Base-by-base conservation (phyloP, 257 asterid species). In the Solanum ossicruentum region DNA sequence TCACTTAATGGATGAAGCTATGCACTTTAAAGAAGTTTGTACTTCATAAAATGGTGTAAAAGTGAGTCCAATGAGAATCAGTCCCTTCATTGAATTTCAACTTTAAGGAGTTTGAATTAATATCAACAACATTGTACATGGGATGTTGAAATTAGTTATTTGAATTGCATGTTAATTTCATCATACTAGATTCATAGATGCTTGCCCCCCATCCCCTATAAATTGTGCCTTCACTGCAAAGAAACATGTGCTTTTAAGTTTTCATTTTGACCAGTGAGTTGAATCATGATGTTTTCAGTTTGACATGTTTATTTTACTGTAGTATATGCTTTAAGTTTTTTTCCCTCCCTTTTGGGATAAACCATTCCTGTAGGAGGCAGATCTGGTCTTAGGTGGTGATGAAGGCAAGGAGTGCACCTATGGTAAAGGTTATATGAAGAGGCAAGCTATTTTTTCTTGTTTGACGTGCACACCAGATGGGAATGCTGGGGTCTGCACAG, bases 351-450 rank as follows among this genome's bases (percentile, higher is more conserved):
- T 45, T 18, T 55, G 79, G 15, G 45, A 57, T 73, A 18, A 13
- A 39, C 47, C 69, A 15, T n/a, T 85, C 75, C 61, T 28, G 56
- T 47, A 95, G 99, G 98, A 95, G 88, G 98, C 96, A 2, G 98
- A 93, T 92, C 86, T 95, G 93, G 93, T 95, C 67, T 92, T 95
- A 83, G 99, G 98, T 51, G 99, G 99, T 45, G 99, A 95, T 87
- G 98, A 95, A 85, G 99, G 99, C 69, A 94, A 93, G 91, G 98
- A 95, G 78, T 95, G 99, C 89, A 95, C 99, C 45, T 93, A 94
- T 57, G 83, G 81, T 56, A 92, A 93, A 84, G 98, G 98, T 47
- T 94, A 92, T 84, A 84, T 92, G 87, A 95, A 94, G 91, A 91
- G 98, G 89, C 99, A 94, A 84, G 98, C 97, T 13, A 88, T 95